phyloP scores from a whole-genome alignment of 768 basidiomycete species.

The Lentinula guzmanii region DNA sequence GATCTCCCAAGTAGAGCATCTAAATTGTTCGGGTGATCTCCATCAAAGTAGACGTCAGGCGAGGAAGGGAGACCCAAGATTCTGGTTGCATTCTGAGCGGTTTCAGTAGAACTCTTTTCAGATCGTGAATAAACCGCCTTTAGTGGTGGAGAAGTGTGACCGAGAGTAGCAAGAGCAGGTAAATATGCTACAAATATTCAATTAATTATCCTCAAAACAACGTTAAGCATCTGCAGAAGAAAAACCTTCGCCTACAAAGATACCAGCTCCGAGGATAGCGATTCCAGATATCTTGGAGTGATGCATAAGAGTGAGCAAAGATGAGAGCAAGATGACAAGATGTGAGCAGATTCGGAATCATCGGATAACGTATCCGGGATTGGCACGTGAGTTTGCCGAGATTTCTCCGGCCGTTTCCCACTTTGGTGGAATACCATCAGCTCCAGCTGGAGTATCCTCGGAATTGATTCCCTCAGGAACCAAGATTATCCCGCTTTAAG shows the following conservation, averaged over 20 bases:
- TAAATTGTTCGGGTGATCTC: slow-evolving; percentile 35
- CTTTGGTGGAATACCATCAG: background rate
- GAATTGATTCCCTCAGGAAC: slow-evolving; percentile 14
- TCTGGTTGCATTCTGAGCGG: slow-evolving; percentile 40
- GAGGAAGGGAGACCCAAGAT: slow-evolving; percentile 31
- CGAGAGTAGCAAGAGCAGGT: slow-evolving; percentile 61
- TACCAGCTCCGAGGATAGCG: slow-evolving; percentile 77
- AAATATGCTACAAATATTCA: slow-evolving; percentile 53
- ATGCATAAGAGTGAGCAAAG: slow-evolving; percentile 5
- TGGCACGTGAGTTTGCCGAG: background rate
- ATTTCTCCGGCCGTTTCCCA: background rate
- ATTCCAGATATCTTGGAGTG: slow-evolving; percentile 37
- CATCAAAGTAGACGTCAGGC: slow-evolving; percentile 55
- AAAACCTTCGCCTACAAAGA: slow-evolving; percentile 70
- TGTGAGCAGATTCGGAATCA: background rate
- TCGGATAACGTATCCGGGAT: background rate
- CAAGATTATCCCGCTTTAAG: slow-evolving; percentile 4
- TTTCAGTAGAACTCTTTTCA: slow-evolving; percentile 45
- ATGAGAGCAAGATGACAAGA: background rate
- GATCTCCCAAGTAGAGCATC: slow-evolving; percentile 58
- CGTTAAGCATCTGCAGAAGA: slow-evolving; percentile 10
- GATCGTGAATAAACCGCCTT: slow-evolving; percentile 83
- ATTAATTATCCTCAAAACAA: slow-evolving; percentile 11
- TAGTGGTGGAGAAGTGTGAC: slow-evolving; percentile 34
- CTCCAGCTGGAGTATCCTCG: slow-evolving; percentile 36